phyloP scores from a whole-genome alignment of 148 eudicot species.

The Rhododendron henanense region DNA sequence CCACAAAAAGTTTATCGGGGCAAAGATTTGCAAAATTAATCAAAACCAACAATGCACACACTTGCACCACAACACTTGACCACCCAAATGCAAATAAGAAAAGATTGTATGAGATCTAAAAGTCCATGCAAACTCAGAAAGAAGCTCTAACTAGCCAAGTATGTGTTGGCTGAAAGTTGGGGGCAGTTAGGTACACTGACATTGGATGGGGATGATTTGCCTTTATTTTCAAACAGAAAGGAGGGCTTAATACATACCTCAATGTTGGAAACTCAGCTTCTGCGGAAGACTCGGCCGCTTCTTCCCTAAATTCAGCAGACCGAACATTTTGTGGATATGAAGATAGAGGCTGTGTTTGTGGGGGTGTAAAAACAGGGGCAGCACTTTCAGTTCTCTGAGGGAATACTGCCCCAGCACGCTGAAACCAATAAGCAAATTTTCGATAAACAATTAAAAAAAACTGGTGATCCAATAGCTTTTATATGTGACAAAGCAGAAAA shows the following conservation, averaged over 20 bases:
- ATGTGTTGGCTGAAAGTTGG: not conserved
- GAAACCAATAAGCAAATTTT: slow-evolving; percentile 22
- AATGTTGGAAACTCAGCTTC: slow-evolving; percentile 79
- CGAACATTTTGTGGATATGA: slow-evolving; percentile 69
- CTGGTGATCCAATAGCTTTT: not conserved
- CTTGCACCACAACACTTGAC: not conserved
- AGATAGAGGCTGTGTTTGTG: slow-evolving; percentile 83
- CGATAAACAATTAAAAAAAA: not conserved
- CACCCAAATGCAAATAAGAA: slow-evolving; percentile 2
- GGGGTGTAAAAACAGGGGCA: slow-evolving; percentile 93
- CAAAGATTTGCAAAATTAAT: not conserved
- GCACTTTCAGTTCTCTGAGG: slow-evolving; percentile 75
- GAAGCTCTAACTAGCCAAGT: not conserved
- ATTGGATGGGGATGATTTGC: not conserved
- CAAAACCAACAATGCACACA: not conserved
- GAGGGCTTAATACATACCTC: slow-evolving; percentile 41
- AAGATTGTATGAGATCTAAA: not conserved
- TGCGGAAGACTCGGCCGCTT: slow-evolving; percentile 61
- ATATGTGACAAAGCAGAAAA: not conserved
- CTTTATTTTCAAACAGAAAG: not conserved
- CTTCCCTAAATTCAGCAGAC: slow-evolving; percentile 43
- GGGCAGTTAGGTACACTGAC: not conserved
- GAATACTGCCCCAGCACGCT: slow-evolving; percentile 93
- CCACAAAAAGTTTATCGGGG: not conserved
- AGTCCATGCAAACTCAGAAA: not conserved